Percentiles rank a stretch among this genome's conserved stretches.
Conservation (phyloP, 129 eudicot genomes). For the Flaveria ramosissima region DNA sequence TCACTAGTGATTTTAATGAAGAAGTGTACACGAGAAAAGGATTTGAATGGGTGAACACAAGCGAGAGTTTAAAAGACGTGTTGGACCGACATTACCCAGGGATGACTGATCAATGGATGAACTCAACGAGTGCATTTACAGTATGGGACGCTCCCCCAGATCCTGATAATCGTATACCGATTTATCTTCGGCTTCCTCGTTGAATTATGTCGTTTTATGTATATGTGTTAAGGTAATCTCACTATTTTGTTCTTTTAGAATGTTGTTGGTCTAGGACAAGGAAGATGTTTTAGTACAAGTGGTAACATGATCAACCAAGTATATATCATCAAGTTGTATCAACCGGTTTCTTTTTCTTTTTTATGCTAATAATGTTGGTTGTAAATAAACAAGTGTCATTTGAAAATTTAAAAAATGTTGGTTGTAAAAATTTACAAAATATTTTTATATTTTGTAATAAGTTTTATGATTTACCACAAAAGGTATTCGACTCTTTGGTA, state of each 20-base stretch:
- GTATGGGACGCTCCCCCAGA: conserved; percentile 58
- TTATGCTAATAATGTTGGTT: too few relatives aligned
- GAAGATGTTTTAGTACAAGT: too few relatives aligned
- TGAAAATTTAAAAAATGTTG: too few relatives aligned
- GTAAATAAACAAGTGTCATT: too few relatives aligned
- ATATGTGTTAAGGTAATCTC: neutral
- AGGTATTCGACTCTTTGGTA: too few relatives aligned
- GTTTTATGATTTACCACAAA: too few relatives aligned
- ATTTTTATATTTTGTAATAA: too few relatives aligned
- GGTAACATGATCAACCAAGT: too few relatives aligned
- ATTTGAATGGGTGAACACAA: conserved; percentile 61
- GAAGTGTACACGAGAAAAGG: conserved; percentile 63
- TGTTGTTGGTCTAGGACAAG: neutral
- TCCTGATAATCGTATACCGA: conserved; percentile 41
- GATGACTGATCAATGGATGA: conserved; percentile 60
- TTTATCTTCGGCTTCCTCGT: conserved; percentile 52
- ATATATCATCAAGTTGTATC: too few relatives aligned
- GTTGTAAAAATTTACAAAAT: too few relatives aligned
- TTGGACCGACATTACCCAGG: conserved; percentile 59
- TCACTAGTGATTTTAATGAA: conserved; percentile 58
- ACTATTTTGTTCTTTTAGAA: too few relatives aligned
- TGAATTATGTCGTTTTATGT: neutral
- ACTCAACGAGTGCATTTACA: conserved; percentile 58
- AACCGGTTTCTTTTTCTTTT: too few relatives aligned
- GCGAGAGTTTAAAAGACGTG: conserved; percentile 66